Evolutionary conservation across 2,329 filamentous ascomycete genomes (phyloP), one percentile per base, ranked within the genome.

Genomic region (Ceratocystis lukuohia): DNA sequence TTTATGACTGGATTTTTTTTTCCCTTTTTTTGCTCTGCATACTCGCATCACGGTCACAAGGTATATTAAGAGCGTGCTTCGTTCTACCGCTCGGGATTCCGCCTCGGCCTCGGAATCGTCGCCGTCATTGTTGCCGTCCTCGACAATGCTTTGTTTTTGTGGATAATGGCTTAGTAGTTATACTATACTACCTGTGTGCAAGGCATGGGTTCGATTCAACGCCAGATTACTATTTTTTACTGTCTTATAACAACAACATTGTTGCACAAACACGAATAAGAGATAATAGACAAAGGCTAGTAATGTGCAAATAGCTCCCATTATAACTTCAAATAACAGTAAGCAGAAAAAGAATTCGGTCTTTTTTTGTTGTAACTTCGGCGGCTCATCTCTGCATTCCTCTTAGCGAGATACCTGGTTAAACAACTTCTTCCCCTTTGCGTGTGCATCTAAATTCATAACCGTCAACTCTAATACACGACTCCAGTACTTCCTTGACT

Each of bases 391-490:
- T 41, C 37, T 63, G 59, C 74, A 74, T 7, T 74, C 73, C 17
- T 72, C 70, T 65, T 72, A 75, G 44, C 74, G 72, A 61, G 74
- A 75, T 0, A 80, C 77, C 62, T 72, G 70, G 64, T 80, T 80
- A 0, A 76, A 75, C 37, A 79, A 68, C 17, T 73, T 71, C 69
- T 70, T 70, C 1, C 76, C 78, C 61, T 76, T 70, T 3, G 73
- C 73, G 41, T 79, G 25, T 30, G 74, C 70, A 57, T 71, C 70
- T 48, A 82, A 66, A 56, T 82, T 82, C 44, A 73, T 64, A 59
- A 74, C 73, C 62, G 80, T 66, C 5, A 82, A 78, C 4, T 73
- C 75, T 66, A 79, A 70, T 20, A 80, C 71, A 2, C 80, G 71
- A 17, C 74, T 72, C 59, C 70, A 72, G 62, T 80, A 80, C 7